Base-by-base conservation (phyloP, 202 grass and related monocot genomes). In the Elaeis oleifera region DNA sequence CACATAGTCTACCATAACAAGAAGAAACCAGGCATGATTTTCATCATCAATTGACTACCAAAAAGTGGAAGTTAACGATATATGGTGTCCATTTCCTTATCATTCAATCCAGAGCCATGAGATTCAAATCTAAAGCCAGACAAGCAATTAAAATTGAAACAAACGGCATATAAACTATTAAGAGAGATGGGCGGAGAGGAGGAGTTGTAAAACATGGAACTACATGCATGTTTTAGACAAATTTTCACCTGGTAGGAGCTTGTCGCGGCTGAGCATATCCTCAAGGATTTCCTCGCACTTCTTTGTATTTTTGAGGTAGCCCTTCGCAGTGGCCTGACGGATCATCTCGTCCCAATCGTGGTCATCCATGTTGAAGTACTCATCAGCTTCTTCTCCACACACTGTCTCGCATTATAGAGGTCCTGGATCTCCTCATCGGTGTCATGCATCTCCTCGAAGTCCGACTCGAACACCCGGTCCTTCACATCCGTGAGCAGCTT, bases 201-300 rank as follows among this genome's bases (percentile, higher is more conserved):
- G 36, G 36, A 39, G 1, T 39, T 4, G 36, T 13, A 39, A 39
- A 39, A 39, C 36, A 39, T 39, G 36, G 6, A 39, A 39, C 36
- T 13, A 39, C 8, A 39, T 39, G 7, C 9, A 11, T 39, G 11
- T 39, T 2, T 39, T 16, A 20, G 24, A 63, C 63, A 50, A 59
- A 84, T 11, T 28, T 17, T 77, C 51, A 97, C 92, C 92, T 59
- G 92, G 92, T 23, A 91, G 74, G 63, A 97, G 65, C 31, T 88
- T 97, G 65, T 91, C 79, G 50, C 67, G 89, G 66, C 71, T 76
- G 50, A 97, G 81, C 92, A 97, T 97, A 69, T 91, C 92, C 74
- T 91, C 92, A 3, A 97, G 76, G 48, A 89, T 91, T 65, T 71
- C 76, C 71, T 97, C 92, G 3, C 84, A 91, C 54, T 77, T 77